Evolutionary conservation across 805 yeast species (phyloP), one percentile per base, ranked within the genome.

Genomic region (Tetrapisispora arboricola): DNA sequence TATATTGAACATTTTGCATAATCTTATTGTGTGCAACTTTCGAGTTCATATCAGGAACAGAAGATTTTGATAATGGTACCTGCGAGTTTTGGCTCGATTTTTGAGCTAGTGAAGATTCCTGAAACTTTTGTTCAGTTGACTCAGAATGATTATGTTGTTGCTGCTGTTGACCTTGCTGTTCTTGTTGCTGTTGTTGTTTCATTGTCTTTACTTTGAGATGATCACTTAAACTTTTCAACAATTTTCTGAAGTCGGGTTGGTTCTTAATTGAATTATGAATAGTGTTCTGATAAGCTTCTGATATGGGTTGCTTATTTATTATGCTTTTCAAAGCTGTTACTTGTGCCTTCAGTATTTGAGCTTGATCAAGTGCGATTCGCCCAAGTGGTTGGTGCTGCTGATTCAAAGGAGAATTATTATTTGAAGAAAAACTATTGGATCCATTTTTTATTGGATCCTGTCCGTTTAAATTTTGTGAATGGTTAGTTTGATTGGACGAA

Each of bases 261-360:
- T 54, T 50, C 22, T 49, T 53, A 28, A 60, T 52, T 3, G 65
- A 58, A 32, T 48, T 51, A 38, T 58, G 60, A 11, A 60, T 51
- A 2, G 54, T 46, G 7, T 40, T 38, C 45, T 58, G 63, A 21
- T 43, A 47, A 10, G 54, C 58, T 11, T 38, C 20, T 4, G 62
- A 57, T n/a, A 60, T 58, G 6, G 55, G 47, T 43, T 58, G 57
- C 22, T 55, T 49, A 24, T 53, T 55, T 3, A 58, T 56, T 15
- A 60, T 41, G 28, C 53, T 54, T 39, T 58, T 59, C 36, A 60
- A 44, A n/a, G 65, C 53, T 12, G 60, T 52, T n/a, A 60, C 60
- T 36, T 60, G 65, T 6, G 65, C 64, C 44, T 54, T 59, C 36
- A 60, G 43, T 27, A 60, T 42, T 17, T 51, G 49, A 2, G 64